Base-by-base conservation (phyloP, 169 alveolate species). In the Plasmodium ovale region DNA sequence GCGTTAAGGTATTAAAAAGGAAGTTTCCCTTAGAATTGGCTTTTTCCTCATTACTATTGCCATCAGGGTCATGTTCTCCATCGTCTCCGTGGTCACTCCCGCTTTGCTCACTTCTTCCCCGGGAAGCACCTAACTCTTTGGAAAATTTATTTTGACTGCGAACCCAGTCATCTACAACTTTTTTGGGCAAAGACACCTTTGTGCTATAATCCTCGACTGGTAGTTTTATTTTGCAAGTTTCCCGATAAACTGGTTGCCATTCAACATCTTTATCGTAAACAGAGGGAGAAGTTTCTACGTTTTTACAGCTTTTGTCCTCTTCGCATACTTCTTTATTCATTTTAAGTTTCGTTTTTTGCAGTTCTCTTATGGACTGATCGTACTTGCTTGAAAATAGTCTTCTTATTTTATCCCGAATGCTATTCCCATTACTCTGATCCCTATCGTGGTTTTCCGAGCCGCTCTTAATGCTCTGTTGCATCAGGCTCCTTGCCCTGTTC, bases 241-340 rank as follows among this genome's bases (percentile, higher is more conserved):
- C 90, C 25, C 58, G 85, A 68, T 82, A 82, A 37, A 82, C 90
- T 29, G 90, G 90, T 29, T 82, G 90, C 90, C 90, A 82, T 82
- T 82, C 90, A 37, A 82, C 37, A 27, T 51, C 67, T 33, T 37
- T 44, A 37, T 82, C 42, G 37, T 51, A 10, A 33, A 27, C 58
- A 53, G 56, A 19, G 25, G 37, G 7, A 58, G 21, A 16, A 16
- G 33, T 35, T 6, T 51, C 37, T 51, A 67, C 9, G 6, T 31
- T 53, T 29, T 29, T 64, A 27, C 12, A 39, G 23, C 12, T 67
- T 23, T 56, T 25, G 25, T 37, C 62, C 27, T 82, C 47, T 19
- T 67, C 67, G 6, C 25, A 58, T 5, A 42, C 14, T 60, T 71
- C 29, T 67, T 68, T 53, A 51, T 65, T 56, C 29, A 2, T 37